A percentile compares a stretch with the other conserved stretches of the same genome.
Conservation (phyloP, 805 yeast species). For the Lachancea waltii region DNA sequence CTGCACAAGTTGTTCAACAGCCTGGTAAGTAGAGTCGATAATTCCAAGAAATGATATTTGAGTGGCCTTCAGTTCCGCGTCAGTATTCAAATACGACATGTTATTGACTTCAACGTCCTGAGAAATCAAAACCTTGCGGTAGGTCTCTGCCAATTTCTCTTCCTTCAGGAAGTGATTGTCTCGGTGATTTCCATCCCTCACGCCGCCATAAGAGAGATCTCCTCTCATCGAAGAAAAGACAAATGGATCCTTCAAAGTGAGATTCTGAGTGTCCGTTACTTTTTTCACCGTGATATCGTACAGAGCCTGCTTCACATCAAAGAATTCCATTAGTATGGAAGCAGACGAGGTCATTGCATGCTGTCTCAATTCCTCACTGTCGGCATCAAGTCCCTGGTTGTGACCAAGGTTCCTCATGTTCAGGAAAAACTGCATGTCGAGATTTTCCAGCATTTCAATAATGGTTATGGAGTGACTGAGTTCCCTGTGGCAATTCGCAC, state of each 20-base stretch:
- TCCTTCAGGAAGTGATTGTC: constrained; percentile 22
- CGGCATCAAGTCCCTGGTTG: constrained; percentile 18
- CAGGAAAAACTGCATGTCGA: constrained; percentile 30
- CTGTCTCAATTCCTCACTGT: constrained; percentile 28
- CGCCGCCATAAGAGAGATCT: constrained; percentile 34
- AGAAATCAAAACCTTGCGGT: constrained; percentile 42
- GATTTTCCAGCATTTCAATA: constrained; percentile 27
- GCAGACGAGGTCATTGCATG: constrained; percentile 27
- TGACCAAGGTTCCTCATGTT: constrained; percentile 22
- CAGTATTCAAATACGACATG: constrained; percentile 32
- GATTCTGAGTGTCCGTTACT: constrained; percentile 60
- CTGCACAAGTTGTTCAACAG: constrained; percentile 55
- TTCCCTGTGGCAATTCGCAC: constrained; percentile 29
- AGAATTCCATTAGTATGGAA: constrained; percentile 51
- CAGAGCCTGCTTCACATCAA: constrained; percentile 63
- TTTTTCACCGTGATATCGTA: constrained; percentile 55
- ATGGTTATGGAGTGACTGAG: constrained; percentile 25
- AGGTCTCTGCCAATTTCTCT: constrained; percentile 44
- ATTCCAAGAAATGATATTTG: constrained; percentile 33
- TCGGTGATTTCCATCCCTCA: not conserved
- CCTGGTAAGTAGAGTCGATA: constrained; percentile 30
- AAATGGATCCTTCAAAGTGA: constrained; percentile 70
- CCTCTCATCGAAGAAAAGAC: constrained; percentile 59
- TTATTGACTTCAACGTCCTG: constrained; percentile 39
- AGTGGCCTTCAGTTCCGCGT: constrained; percentile 26